These are phyloP conservation scores for Kodamaea sp. DNA, from an alignment of 1,139 yeast species.

Conservation along the genomic window DNA sequence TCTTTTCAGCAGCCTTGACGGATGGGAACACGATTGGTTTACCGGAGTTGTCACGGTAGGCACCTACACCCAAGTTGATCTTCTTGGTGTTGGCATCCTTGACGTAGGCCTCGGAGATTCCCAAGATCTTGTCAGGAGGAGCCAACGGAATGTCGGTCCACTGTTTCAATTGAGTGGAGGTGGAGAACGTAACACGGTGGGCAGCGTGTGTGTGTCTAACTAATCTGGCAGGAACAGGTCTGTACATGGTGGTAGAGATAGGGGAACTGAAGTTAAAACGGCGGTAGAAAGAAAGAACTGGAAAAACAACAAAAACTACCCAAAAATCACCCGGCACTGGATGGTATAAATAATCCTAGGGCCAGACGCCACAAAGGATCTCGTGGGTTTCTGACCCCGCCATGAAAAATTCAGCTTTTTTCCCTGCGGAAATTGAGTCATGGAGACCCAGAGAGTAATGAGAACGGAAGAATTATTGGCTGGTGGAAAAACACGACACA, in stretches of 20 bases:
- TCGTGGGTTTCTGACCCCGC: no score
- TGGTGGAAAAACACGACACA: no score
- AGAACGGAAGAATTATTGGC: no score
- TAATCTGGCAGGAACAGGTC: constrained; percentile 9
- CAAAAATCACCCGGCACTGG: no score
- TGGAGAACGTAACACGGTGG: constrained; percentile 20
- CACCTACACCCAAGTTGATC: constrained; percentile 54
- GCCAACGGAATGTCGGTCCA: constrained; percentile 58
- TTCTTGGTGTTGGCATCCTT: constrained; percentile 43
- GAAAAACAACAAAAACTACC: no score
- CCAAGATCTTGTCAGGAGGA: constrained; percentile 75
- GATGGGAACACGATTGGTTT: constrained; percentile 51
- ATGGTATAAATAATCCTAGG: no score
- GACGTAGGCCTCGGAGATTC: constrained; percentile 56
- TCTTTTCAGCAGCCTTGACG: constrained; percentile 47
- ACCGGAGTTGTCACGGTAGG: constrained; percentile 50
- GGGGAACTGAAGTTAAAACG: background rate
- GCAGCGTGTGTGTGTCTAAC: constrained; percentile 10
- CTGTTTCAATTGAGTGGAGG: constrained; percentile 21
- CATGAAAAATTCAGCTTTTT: no score
- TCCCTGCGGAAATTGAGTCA: no score
- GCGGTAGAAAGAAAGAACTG: no score
- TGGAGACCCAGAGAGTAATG: no score
- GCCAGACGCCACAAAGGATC: no score
- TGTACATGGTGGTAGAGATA: constrained; percentile 5